Evolutionary conservation across 169 alveolate species (phyloP), one percentile per base, ranked within the genome.

Genomic region (Plasmodium gallinaceum): DNA sequence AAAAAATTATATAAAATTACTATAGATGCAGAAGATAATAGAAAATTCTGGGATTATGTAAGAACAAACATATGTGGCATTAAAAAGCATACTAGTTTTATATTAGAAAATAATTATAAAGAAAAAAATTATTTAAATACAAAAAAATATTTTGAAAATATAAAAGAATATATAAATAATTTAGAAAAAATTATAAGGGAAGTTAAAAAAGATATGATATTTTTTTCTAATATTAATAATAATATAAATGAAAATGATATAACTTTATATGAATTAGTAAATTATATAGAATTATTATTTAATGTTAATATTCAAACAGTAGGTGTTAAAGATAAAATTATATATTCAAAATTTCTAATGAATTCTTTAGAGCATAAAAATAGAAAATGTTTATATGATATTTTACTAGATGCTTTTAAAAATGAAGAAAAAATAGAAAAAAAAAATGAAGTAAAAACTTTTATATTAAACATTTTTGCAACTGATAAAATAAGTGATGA

Each of bases 281-380:
- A 42, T 9, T 57, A 68, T 45, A 58, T 80, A 22, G 90, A 80
- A 42, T n/a, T 39, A 6, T 20, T 80, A 24, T 80, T 80, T 45
- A 52, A 58, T 80, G 76, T 80, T 7, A 66, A 74, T 32, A 80
- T 80, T 37, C 83, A 66, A 51, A 80, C 90, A 2, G n/a, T 80
- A 16, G 78, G 70, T 12, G 90, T 65, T 12, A 48, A 58, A 16
- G 90, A 80, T 37, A 80, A 80, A 80, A 57, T 80, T 14, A 80
- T 80, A 32, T 80, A 80, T 61, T 48, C 90, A 5, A 80, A 80
- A 2, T 80, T 68, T 18, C 37, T 7, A 26, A 39, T 68, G 9
- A 45, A 70, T 22, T 37, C 70, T 52, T 37, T 68, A 22, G 14
- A 52, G 0, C 24, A 66, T 42, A 66, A 45, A 0, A 58, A 71